Evolutionary conservation across 495 filamentous ascomycete species (phyloP).

Genomic region (Articulospora tetracladia): DNA sequence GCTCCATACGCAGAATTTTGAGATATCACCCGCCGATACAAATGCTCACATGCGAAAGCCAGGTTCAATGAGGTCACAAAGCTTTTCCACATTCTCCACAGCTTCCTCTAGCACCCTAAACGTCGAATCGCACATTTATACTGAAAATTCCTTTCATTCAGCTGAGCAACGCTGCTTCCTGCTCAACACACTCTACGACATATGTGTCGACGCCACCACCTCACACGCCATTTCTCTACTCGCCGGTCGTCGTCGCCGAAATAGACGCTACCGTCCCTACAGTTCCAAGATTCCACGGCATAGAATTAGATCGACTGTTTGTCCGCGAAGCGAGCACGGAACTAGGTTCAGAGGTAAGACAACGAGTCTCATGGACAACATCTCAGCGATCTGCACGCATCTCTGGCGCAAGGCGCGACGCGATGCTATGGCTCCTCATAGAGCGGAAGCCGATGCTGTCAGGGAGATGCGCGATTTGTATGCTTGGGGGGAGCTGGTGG

Average conservation of each 20-base stretch:
- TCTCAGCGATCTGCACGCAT: constrained; percentile 11
- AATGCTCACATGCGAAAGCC: neutral
- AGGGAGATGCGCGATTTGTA: constrained; percentile 11
- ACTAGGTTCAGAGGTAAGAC: neutral
- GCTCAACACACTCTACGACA: constrained; percentile 13
- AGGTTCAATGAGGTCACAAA: neutral
- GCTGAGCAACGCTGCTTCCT: constrained; percentile 4
- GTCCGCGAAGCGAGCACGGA: no score
- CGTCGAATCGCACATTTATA: neutral
- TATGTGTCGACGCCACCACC: constrained; percentile 12
- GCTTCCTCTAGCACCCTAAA: neutral
- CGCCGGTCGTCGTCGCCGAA: neutral
- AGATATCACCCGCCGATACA: neutral
- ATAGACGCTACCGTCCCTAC: neutral
- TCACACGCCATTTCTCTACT: constrained; percentile 1
- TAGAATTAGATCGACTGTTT: neutral
- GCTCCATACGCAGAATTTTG: no score
- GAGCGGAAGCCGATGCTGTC: constrained; percentile 13
- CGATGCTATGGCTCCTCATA: constrained; percentile 13
- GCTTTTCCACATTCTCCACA: neutral
- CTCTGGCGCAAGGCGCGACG: constrained; percentile 16
- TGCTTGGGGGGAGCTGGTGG: constrained; percentile 16
- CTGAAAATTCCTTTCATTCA: neutral
- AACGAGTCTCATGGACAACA: constrained; percentile 17
- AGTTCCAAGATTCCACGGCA: neutral